Percentiles rank a stretch among this genome's conserved stretches.
Evolutionary conservation across 768 basidiomycete genomes (phyloP).

Genomic region (Candolleomyces eurysporus): DNA sequence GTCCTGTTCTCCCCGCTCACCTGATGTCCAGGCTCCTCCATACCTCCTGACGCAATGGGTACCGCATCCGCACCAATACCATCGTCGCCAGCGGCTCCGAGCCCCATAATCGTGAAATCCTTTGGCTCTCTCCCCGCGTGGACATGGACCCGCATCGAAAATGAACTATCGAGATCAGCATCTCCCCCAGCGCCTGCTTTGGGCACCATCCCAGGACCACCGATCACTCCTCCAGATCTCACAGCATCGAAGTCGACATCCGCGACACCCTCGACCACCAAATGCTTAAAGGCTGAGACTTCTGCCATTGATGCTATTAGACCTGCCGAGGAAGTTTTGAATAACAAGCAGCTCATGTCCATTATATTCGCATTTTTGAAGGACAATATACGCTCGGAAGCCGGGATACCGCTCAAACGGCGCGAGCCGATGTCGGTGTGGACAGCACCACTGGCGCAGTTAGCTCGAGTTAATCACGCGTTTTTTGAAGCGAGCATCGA

Average conservation of each 20-base stretch:
- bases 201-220: conserved; percentile 25
- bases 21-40: conserved; percentile 50
- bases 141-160: conserved; percentile 51
- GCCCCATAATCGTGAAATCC: conserved; percentile 69
- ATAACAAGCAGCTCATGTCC: no score
- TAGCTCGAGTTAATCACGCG: no score
- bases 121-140: conserved; percentile 66
- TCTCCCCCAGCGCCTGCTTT: conserved; percentile 32
- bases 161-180: conserved; percentile 49
- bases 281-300: no score
- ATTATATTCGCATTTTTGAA: no score
- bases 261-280: neutral
- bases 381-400: no score
- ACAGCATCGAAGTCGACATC: conserved; percentile 13
- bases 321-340: no score
- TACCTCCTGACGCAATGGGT: conserved; percentile 91
- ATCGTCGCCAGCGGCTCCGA: conserved; percentile 73
- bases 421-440: no score
- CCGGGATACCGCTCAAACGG: no score
- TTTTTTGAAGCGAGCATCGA: no score
- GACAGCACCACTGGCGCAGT: no score
- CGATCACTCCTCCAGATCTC: conserved; percentile 33
- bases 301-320: no score
- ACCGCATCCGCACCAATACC: conserved; percentile 75
- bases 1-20: conserved; percentile 11